These are phyloP conservation scores for Pachysolen tannophilus DNA, from an alignment of 805 yeast genomes.

Conservation along the genomic window DNA sequence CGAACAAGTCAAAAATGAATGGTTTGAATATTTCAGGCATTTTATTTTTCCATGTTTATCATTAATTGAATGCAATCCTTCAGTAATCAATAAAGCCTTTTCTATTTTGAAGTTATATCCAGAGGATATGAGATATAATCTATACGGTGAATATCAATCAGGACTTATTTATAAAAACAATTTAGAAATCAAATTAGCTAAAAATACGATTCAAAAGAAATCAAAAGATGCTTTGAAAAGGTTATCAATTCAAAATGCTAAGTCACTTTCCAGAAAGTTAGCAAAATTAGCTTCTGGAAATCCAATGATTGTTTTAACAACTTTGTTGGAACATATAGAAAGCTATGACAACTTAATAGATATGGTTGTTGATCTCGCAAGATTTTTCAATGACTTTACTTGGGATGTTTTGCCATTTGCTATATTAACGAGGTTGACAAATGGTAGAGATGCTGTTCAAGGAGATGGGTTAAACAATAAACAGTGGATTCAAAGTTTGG, in stretches of 20 bases:
- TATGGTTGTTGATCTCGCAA: constrained; percentile 71
- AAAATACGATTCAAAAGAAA: constrained; percentile 63
- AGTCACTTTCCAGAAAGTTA: constrained; percentile 61
- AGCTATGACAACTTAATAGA: constrained; percentile 83
- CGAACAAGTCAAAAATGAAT: constrained; percentile 18
- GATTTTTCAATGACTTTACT: constrained; percentile 64
- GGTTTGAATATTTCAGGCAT: constrained; percentile 60
- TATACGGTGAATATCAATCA: constrained; percentile 72
- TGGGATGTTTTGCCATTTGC: constrained; percentile 83
- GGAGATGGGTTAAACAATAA: constrained; percentile 73
- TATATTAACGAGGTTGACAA: constrained; percentile 58
- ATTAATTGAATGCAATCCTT: constrained; percentile 46
- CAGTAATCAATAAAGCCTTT: constrained; percentile 54
- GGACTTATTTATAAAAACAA: constrained; percentile 44
- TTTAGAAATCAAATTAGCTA: constrained; percentile 48
- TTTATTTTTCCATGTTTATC: constrained; percentile 58
- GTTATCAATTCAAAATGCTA: constrained; percentile 71
- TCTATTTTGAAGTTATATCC: constrained; percentile 45
- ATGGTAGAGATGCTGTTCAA: constrained; percentile 59
- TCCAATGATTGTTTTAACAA: constrained; percentile 70
- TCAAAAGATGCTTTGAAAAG: constrained; percentile 75
- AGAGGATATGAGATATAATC: constrained; percentile 56
- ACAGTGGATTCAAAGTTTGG: constrained; percentile 79
- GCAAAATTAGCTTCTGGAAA: constrained; percentile 67
- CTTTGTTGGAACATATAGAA: constrained; percentile 75